Evolutionary conservation across 768 basidiomycete species (phyloP).

Genomic region (Epithele typhae): DNA sequence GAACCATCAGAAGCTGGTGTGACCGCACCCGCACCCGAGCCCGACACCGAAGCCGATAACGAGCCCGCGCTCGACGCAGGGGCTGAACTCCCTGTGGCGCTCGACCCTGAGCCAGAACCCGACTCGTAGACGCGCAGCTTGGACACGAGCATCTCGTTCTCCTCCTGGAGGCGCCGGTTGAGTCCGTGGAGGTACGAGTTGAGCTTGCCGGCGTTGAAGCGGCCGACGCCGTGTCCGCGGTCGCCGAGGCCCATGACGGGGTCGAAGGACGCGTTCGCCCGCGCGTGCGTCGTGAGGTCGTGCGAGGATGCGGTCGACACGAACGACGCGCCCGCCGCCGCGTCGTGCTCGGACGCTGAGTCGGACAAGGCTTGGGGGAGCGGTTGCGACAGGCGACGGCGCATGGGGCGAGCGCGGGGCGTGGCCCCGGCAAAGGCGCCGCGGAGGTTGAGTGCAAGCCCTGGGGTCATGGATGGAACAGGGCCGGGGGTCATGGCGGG

Average conservation of each 20-base stretch:
- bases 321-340: conserved; percentile 58
- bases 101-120: conserved; percentile 20
- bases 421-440: conserved; percentile 62
- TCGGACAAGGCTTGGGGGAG: conserved; percentile 44
- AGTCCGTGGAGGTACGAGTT: conserved; percentile 84
- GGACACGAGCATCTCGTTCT: conserved; percentile 66
- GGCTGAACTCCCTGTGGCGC: background rate
- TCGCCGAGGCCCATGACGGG: conserved; percentile 72
- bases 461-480: conserved; percentile 3
- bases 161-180: conserved; percentile 78
- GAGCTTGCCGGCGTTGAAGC: conserved; percentile 82
- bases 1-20: conserved; percentile 14
- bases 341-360: conserved; percentile 27
- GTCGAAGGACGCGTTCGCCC: conserved; percentile 87
- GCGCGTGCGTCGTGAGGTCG: conserved; percentile 73
- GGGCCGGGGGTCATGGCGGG: conserved; percentile 25
- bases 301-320: conserved; percentile 85
- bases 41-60: background rate
- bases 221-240: conserved; percentile 61
- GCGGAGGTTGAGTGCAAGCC: conserved; percentile 37
- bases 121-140: conserved; percentile 53
- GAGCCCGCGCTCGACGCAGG: background rate
- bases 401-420: conserved; percentile 41
- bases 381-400: conserved; percentile 56
- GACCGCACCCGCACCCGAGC: conserved; percentile 13